These are phyloP conservation scores for Populus nigra DNA, from an alignment of 345 rosid genomes.

Conservation along the genomic window DNA sequence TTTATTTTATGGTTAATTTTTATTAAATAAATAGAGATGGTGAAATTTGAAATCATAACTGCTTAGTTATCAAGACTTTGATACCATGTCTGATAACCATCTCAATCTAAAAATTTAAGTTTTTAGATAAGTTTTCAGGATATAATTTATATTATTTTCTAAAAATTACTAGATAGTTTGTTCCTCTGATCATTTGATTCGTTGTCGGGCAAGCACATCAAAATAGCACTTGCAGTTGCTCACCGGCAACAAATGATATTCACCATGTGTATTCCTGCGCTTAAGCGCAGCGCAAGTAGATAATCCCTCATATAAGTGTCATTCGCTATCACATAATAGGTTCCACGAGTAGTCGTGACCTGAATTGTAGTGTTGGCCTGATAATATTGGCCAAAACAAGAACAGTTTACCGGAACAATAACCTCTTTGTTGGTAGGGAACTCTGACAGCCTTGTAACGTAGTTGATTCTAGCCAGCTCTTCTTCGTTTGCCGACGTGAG, in stretches of 20 bases:
- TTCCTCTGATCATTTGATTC: slow-evolving; percentile 35
- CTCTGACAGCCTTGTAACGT: slow-evolving; percentile 21
- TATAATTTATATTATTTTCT: no score
- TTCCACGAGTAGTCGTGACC: not conserved
- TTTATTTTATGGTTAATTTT: no score
- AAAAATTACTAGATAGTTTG: slow-evolving; percentile 30
- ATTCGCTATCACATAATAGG: slow-evolving; percentile 24
- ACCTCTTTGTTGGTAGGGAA: slow-evolving; percentile 39
- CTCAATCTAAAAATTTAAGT: no score
- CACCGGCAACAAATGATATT: slow-evolving; percentile 17
- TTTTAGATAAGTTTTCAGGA: no score
- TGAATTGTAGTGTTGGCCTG: slow-evolving; percentile 31
- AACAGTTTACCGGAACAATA: slow-evolving; percentile 42
- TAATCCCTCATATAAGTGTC: slow-evolving; percentile 36
- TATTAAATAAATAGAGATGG: no score
- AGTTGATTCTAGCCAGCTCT: slow-evolving; percentile 37
- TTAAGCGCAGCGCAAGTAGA: slow-evolving; percentile 35
- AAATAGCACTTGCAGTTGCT: slow-evolving; percentile 33
- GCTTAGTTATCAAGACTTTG: no score
- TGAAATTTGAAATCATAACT: no score
- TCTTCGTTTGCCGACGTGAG: slow-evolving; percentile 31
- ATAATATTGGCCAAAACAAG: slow-evolving; percentile 35
- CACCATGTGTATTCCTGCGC: slow-evolving; percentile 15
- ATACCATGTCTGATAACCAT: no score
- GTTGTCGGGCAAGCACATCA: slow-evolving; percentile 53